A percentile compares a stretch with the other conserved stretches of the same genome.
phyloP scores from a whole-genome alignment of 2,329 filamentous ascomycete species.

The Thielaviopsis euricoi region DNA sequence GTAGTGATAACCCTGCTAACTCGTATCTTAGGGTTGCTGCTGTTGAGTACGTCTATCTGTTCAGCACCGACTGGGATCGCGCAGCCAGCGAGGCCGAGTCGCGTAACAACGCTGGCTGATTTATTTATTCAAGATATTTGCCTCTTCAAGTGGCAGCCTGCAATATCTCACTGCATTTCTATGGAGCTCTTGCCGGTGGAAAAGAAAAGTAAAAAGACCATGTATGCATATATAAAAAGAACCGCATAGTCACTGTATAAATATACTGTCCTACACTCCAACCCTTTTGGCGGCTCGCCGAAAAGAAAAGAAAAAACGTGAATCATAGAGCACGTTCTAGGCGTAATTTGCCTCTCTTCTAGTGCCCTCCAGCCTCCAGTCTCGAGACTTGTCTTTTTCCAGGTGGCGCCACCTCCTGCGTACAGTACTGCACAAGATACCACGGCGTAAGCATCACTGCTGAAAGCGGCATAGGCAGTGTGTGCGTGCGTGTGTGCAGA shows the following conservation, averaged over 20 bases:
- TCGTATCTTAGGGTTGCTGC: slow-evolving; percentile 26
- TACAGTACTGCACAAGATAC: background rate
- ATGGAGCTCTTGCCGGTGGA: background rate
- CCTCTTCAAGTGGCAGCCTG: no score
- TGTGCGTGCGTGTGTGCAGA: no score
- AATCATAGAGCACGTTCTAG: background rate
- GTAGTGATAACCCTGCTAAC: slow-evolving; percentile 10
- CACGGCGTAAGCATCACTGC: background rate
- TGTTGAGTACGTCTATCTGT: slow-evolving; percentile 37
- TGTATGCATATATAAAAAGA: background rate
- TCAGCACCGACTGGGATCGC: slow-evolving; percentile 35
- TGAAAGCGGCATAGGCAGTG: background rate
- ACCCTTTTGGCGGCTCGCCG: background rate
- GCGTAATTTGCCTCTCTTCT: background rate
- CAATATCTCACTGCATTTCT: no score
- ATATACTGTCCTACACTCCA: background rate
- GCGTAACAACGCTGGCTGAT: slow-evolving; percentile 30
- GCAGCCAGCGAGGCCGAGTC: slow-evolving; percentile 35
- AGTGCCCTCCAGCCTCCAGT: background rate
- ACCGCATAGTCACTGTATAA: background rate
- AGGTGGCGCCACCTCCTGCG: background rate
- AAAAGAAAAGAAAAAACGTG: no score
- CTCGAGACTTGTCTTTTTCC: background rate
- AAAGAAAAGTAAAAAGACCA: background rate
- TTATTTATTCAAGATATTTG: background rate